Conservation (phyloP, 2,329 filamentous ascomycete species). For the Rosellinia necatrix region DNA sequence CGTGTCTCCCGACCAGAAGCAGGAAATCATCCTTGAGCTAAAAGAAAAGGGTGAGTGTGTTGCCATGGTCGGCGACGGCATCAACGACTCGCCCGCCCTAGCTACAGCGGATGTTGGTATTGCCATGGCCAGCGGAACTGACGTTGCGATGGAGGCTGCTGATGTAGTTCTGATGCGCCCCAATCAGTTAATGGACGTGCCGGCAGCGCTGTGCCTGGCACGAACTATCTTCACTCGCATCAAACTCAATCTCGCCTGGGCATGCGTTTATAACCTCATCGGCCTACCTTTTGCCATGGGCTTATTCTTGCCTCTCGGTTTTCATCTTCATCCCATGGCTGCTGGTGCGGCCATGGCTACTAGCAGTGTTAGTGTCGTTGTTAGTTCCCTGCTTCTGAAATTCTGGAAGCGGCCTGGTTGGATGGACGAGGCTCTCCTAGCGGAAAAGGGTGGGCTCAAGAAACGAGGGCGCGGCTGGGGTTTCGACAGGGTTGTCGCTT, state of each 20-base stretch:
- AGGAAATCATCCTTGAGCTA: constrained; percentile 77
- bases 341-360: constrained; percentile 93
- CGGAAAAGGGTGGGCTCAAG: constrained; percentile 57
- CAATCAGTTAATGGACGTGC: constrained; percentile 90
- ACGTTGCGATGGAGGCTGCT: constrained; percentile 96
- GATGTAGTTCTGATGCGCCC: constrained; percentile 95
- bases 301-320: constrained; percentile 86
- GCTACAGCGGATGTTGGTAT: constrained; percentile 93
- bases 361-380: constrained; percentile 87
- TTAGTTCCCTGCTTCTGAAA: constrained; percentile 81
- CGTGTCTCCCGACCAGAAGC: constrained; percentile 91
- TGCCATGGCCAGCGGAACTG: constrained; percentile 88
- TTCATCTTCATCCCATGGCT: constrained; percentile 89
- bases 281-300: constrained; percentile 98
- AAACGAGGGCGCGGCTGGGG: constrained; percentile 50
- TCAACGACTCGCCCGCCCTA: constrained; percentile 96
- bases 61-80: constrained; percentile 97
- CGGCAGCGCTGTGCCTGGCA: constrained; percentile 80
- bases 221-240: constrained; percentile 88
- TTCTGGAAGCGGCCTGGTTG: constrained; percentile 83
- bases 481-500: constrained; percentile 47
- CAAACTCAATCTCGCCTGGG: constrained; percentile 91
- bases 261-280: constrained; percentile 88
- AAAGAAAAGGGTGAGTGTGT: constrained; percentile 77
- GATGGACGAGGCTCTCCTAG: constrained; percentile 76